Conservation (phyloP, 345 rosid genomes). For the Gossypium stocksii region DNA sequence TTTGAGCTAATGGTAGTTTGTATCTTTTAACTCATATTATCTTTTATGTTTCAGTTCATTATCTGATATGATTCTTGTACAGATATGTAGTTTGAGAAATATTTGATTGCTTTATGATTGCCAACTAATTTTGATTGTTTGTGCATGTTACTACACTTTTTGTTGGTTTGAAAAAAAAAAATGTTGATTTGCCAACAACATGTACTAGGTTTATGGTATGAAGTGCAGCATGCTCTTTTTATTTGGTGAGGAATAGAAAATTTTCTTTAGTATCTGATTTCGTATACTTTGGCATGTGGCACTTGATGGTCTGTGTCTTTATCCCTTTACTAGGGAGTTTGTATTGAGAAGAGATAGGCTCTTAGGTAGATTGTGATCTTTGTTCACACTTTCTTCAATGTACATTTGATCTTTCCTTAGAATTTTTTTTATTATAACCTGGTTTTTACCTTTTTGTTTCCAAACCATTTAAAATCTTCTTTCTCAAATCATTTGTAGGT, state of each 20-base stretch:
- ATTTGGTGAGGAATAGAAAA: background rate
- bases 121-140: background rate
- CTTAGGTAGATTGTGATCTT: background rate
- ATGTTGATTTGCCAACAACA: background rate
- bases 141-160: background rate
- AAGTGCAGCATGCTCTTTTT: background rate
- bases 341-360: background rate
- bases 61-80: background rate
- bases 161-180: background rate
- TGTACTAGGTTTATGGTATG: background rate
- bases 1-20: background rate
- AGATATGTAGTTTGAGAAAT: too few relatives aligned
- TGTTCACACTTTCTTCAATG: background rate
- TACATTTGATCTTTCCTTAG: constrained; percentile 1
- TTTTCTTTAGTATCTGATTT: background rate
- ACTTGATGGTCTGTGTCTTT: constrained; percentile 6
- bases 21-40: background rate
- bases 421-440: background rate
- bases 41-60: background rate
- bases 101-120: too few relatives aligned
- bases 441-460: background rate
- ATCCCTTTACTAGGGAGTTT: background rate
- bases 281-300: background rate
- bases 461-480: constrained; percentile 10
- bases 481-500: constrained; percentile 45